phyloP scores from a whole-genome alignment of 2,329 filamentous ascomycete species.

The Nemania abortiva region DNA sequence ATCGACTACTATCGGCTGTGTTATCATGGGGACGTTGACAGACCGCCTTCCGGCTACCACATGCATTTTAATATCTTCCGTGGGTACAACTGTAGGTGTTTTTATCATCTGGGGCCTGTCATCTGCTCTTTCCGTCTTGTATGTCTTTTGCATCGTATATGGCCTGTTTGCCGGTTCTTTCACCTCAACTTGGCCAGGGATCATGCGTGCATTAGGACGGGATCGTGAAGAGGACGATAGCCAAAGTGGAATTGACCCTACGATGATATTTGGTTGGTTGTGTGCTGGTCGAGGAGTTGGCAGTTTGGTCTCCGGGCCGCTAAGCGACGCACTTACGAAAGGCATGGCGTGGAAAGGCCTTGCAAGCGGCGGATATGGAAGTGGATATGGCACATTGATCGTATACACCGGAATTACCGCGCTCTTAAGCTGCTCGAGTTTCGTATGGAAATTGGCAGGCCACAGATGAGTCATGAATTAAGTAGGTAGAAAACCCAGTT shows the following conservation, averaged over 20 bases:
- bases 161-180: slow-evolving; percentile 67
- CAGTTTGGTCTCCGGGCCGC: slow-evolving; percentile 66
- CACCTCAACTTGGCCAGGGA: slow-evolving; percentile 43
- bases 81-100: slow-evolving; percentile 61
- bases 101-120: slow-evolving; percentile 68
- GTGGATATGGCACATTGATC: slow-evolving; percentile 64
- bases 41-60: slow-evolving; percentile 60
- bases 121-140: slow-evolving; percentile 57
- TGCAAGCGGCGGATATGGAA: slow-evolving; percentile 58
- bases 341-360: slow-evolving; percentile 58
- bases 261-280: slow-evolving; percentile 68
- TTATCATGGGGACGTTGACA: slow-evolving; percentile 60
- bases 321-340: slow-evolving; percentile 64
- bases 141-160: slow-evolving; percentile 63
- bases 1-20: slow-evolving; percentile 59
- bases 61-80: slow-evolving; percentile 61
- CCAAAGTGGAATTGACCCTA: slow-evolving; percentile 52
- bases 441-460: slow-evolving; percentile 49
- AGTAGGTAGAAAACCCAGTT: too few species aligned
- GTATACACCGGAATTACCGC: slow-evolving; percentile 66
- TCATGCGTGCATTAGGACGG: slow-evolving; percentile 38
- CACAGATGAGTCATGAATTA: not conserved
- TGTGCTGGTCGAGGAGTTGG: slow-evolving; percentile 70
- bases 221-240: slow-evolving; percentile 26
- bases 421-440: slow-evolving; percentile 57